phyloP scores from a whole-genome alignment of 805 yeast species.

The Lipomyces kockii region DNA sequence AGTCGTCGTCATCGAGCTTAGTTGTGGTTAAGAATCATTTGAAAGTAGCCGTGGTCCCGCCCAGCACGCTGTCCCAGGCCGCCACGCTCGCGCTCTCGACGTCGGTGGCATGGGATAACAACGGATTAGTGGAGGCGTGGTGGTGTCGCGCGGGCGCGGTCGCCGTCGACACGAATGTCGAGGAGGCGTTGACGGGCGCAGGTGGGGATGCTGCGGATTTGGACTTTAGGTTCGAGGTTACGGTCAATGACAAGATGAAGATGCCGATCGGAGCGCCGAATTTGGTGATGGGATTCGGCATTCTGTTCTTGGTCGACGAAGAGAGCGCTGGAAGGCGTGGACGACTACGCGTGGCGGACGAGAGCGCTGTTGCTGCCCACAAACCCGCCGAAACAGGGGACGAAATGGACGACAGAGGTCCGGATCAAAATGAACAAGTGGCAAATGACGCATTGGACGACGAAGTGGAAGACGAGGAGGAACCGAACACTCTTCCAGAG shows the following conservation, averaged over 20 bases:
- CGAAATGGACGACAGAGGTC: conserved; percentile 26
- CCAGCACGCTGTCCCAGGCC: conserved; percentile 86
- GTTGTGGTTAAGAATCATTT: conserved; percentile 83
- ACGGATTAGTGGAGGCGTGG: conserved; percentile 79
- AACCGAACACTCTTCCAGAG: background rate
- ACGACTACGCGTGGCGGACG: conserved; percentile 26
- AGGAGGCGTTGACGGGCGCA: conserved; percentile 11
- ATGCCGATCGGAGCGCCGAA: conserved; percentile 50
- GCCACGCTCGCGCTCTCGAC: conserved; percentile 82
- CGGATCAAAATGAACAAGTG: conserved; percentile 6
- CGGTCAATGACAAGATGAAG: conserved; percentile 15
- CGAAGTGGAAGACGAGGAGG: conserved; percentile 15
- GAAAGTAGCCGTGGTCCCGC: conserved; percentile 66
- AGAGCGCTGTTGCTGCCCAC: conserved; percentile 13
- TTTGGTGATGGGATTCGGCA: conserved; percentile 86
- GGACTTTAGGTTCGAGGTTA: conserved; percentile 57
- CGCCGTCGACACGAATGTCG: conserved; percentile 27
- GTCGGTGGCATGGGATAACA: conserved; percentile 88
- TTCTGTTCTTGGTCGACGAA: conserved; percentile 72
- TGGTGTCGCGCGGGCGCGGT: conserved; percentile 28
- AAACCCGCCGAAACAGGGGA: conserved; percentile 24
- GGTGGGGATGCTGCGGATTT: conserved; percentile 40
- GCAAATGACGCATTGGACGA: background rate
- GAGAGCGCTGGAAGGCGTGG: conserved; percentile 50
- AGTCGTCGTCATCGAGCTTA: conserved; percentile 70